Conservation (phyloP, 495 filamentous ascomycete species). For the Xylaria venustula region DNA sequence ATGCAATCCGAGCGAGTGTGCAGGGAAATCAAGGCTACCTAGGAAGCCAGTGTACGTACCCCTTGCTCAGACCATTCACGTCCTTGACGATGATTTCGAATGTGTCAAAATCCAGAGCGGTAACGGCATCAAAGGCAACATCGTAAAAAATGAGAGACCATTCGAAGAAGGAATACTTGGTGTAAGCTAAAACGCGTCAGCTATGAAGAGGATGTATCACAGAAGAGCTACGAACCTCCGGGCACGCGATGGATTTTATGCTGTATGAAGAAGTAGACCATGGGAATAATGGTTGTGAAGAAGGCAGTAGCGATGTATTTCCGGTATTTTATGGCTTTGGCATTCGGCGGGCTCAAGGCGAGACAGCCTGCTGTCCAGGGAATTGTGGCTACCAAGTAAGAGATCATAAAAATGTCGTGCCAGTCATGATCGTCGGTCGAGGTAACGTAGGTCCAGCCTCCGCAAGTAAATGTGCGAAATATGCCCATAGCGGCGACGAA, state of each 20-base stretch:
- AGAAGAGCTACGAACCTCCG: constrained; percentile 66
- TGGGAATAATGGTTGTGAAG: constrained; percentile 84
- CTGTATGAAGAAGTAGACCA: constrained; percentile 98
- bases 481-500: constrained; percentile 77
- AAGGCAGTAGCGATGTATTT: constrained; percentile 82
- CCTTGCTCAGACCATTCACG: constrained; percentile 87
- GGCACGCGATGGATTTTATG: constrained; percentile 95
- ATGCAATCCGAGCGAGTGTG: constrained; percentile 28
- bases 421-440: constrained; percentile 97
- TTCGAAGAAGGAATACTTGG: constrained; percentile 97
- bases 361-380: constrained; percentile 95
- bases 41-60: constrained; percentile 99
- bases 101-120: constrained; percentile 87
- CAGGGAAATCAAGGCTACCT: constrained; percentile 51
- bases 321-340: constrained; percentile 79
- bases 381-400: constrained; percentile 88
- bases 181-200: constrained; percentile 64
- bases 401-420: constrained; percentile 99
- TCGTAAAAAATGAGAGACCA: constrained; percentile 95
- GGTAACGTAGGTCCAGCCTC: constrained; percentile 98
- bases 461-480: constrained; percentile 89
- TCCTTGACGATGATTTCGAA: constrained; percentile 90
- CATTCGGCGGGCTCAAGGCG: constrained; percentile 82
- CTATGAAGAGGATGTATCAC: background rate
- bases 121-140: constrained; percentile 94